Percentiles rank a stretch among this genome's conserved stretches.
Evolutionary conservation across 2,329 filamentous ascomycete genomes (phyloP).

Genomic region (Ophiosphaerella herpotricha): DNA sequence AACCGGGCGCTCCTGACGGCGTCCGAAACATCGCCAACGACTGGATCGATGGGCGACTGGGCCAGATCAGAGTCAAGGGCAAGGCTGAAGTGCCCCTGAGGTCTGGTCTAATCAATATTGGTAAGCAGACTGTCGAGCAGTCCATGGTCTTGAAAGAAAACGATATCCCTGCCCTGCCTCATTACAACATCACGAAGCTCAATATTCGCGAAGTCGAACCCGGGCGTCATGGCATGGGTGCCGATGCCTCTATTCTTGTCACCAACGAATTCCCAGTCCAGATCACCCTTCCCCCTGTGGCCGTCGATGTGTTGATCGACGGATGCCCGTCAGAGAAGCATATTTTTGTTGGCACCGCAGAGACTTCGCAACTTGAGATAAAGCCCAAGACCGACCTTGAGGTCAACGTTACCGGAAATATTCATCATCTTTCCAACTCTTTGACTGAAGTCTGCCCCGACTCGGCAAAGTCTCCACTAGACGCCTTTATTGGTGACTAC

Average conservation of each 20-base stretch:
- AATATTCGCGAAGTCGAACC: constrained; percentile 73
- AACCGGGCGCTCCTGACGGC: constrained; percentile 75
- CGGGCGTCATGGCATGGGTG: constrained; percentile 69
- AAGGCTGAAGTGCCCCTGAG: constrained; percentile 74
- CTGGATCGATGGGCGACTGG: constrained; percentile 80
- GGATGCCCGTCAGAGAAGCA: constrained; percentile 76
- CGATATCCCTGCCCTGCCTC: constrained; percentile 76
- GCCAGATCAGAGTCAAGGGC: constrained; percentile 71
- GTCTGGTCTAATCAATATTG: constrained; percentile 78
- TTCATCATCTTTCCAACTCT: constrained; percentile 73
- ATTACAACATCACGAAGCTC: constrained; percentile 80
- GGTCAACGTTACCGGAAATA: constrained; percentile 71
- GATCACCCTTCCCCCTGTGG: constrained; percentile 76
- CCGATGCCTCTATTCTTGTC: constrained; percentile 74
- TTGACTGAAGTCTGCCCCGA: constrained; percentile 76
- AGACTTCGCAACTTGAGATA: constrained; percentile 69
- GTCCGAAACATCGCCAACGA: constrained; percentile 83
- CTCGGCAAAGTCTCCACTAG: constrained; percentile 79
- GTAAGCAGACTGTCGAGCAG: constrained; percentile 75
- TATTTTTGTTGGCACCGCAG: constrained; percentile 78
- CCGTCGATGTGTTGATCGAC: constrained; percentile 82
- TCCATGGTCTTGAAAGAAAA: constrained; percentile 75
- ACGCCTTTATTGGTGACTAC: constrained; percentile 79
- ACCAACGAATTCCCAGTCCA: constrained; percentile 79
- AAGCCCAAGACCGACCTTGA: constrained; percentile 69